Base-by-base conservation (phyloP, 1,284 basidiomycete species). In the Cystobasidiaceae sp. region DNA sequence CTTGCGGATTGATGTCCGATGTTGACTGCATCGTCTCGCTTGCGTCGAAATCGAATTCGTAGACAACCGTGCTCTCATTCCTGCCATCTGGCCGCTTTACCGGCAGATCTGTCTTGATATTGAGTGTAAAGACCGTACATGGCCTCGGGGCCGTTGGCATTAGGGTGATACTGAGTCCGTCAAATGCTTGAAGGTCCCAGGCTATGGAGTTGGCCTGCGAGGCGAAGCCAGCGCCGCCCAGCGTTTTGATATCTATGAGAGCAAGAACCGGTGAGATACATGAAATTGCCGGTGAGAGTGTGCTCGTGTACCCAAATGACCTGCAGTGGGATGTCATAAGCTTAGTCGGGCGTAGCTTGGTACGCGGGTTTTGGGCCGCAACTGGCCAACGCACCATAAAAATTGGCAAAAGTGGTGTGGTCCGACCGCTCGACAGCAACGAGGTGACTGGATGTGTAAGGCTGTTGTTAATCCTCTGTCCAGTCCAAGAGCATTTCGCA, bases 141-240 rank as follows among this genome's bases (percentile, higher is more conserved):
- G 32, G 23, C 9, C 13, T 43, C 49, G 32, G 66, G 66, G 28
- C 72, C 33, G 69, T 61, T 15, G 68, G 65, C 32, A 65, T 56
- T 58, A 73, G 55, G 19, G 41, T 50, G 28, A 78, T 46, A 8
- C 37, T 21, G 23, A 77, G 68, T 2, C 75, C 75, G 6, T 65
- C 27, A 66, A 72, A 77, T 23, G 50, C 33, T n/a, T 52, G 15
- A 7, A 66, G 68, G n/a, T 37, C 57, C 17, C 60, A 50, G 2
- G 67, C 43, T 5, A 67, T 69, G 6, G 72, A 67, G 51, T 78
- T 76, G 0, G 75, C 71, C 66, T 81, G 80, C 4, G 80, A 81
- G 0, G 81, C 80, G 66, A 82, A 82, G 0, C 81, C 81, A 8
- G 80, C 80, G 6, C 80, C 80, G 6, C 80, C 80, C 23, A 82